Percentiles rank a stretch among this genome's conserved stretches.
phyloP scores from a whole-genome alignment of 1,139 yeast species.

The Saccharomyces hybrid region DNA sequence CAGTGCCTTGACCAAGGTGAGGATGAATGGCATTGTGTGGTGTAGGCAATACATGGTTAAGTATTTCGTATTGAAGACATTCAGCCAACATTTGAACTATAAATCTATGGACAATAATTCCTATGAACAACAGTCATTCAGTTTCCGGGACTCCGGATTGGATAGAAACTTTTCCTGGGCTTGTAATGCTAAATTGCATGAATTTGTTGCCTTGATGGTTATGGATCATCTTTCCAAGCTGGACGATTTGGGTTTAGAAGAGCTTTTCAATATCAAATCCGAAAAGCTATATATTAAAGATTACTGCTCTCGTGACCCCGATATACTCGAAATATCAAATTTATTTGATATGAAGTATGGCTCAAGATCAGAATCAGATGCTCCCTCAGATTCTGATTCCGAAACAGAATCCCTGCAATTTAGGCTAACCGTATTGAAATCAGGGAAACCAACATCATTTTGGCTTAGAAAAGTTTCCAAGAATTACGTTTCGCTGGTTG shows the following conservation, averaged over 20 bases:
- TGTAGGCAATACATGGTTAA: constrained; percentile 27
- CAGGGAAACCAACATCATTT: constrained; percentile 15
- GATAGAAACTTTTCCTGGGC: constrained; percentile 28
- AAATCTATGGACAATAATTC: neutral
- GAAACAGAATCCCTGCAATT: constrained; percentile 11
- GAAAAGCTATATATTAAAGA: constrained; percentile 8
- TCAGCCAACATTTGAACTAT: constrained; percentile 2
- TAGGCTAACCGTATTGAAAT: constrained; percentile 18
- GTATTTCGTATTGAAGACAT: constrained; percentile 16
- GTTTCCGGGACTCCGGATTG: constrained; percentile 28
- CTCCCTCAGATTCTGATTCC: neutral
- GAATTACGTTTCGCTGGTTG: constrained; percentile 15
- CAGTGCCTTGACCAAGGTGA: constrained; percentile 9
- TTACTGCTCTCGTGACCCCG: constrained; percentile 9
- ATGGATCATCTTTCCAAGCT: constrained; percentile 20
- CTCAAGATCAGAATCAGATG: constrained; percentile 8
- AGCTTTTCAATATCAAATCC: constrained; percentile 19
- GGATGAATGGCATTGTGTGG: constrained; percentile 26
- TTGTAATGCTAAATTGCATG: constrained; percentile 21
- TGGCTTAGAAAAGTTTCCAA: constrained; percentile 12
- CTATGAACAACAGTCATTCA: constrained; percentile 7
- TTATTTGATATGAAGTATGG: constrained; percentile 13
- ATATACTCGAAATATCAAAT: constrained; percentile 20
- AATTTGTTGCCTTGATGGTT: constrained; percentile 20
- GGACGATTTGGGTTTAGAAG: constrained; percentile 22